Evolutionary conservation across 768 basidiomycete species (phyloP), one percentile per base, ranked within the genome.

Genomic region (Mycena floridula): DNA sequence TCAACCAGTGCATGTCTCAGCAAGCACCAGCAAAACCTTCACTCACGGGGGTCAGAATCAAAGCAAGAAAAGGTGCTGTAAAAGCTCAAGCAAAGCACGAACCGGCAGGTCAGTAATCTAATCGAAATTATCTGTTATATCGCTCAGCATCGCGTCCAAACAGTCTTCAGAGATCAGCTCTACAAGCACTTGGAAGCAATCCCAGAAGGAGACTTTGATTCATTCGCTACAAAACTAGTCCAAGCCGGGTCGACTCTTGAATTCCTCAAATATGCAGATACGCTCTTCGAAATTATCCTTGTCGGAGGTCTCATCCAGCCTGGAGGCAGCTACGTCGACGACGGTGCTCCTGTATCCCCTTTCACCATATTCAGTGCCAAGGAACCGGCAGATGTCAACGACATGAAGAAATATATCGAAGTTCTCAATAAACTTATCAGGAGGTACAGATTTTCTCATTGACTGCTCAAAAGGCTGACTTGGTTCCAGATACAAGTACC

Each of bases 301-400:
- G 86, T 93, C 59, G 95, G 95, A 40, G 91, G 92, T 32, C 85
- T 99, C 51, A 81, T 99, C 56, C 94, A 97, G 66, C 96, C 95
- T 16, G 95, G 95, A 42, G 95, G 95, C 48, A 80, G 73, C 56
- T 93, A 89, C 67, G 57, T 97, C 66, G 92, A 96, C 46, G 89
- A 92, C 49, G 82, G 81, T 40, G 83, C 86, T 18, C 86, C 89
- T 23, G 72, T 81, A 12, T 92, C 85, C 27, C 89, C 93, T 28
- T 94, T 97, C 72, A 86, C 90, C 45, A 72, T 94, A 61, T 80
- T 89, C 70, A 82, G 84, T 52, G 85, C 85, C 54, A 79, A 82
- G 57, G 79, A 84, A 57, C 84, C 89, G 49, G 81, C 76, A 54
- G 77, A 88, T 62, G 70, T 84, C 60, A 85, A 84, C 43, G 89